Evolutionary conservation across 2,329 filamentous ascomycete genomes (phyloP).

Genomic region (Elsinoe australis): DNA sequence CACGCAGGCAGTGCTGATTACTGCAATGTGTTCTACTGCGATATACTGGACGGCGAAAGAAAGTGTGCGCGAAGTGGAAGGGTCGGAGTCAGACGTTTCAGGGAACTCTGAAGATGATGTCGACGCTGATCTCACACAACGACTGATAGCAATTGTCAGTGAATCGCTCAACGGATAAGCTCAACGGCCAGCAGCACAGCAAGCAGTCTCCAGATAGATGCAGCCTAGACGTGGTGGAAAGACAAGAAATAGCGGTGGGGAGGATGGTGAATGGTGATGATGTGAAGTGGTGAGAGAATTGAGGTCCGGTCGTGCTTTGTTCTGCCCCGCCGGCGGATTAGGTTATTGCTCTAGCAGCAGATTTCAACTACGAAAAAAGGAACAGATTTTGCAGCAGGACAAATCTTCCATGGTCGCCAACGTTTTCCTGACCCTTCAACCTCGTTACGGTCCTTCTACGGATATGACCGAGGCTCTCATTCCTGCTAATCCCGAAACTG

Average conservation of each 20-base stretch:
- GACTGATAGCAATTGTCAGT: neutral
- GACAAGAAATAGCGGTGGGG: neutral
- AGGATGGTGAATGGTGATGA: slow-evolving; percentile 4
- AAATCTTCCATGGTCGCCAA: slow-evolving; percentile 9
- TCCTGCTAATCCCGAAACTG: neutral
- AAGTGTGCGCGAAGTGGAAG: neutral
- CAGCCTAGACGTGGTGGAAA: too few relatives aligned
- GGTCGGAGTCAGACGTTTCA: slow-evolving; percentile 7
- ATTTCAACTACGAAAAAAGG: too few relatives aligned
- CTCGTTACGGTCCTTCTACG: slow-evolving; percentile 3
- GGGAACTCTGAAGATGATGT: neutral
- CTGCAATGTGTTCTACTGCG: too few relatives aligned
- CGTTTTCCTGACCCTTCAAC: neutral
- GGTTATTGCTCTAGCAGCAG: too few relatives aligned
- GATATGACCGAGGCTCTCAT: slow-evolving; percentile 4
- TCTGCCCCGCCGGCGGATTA: slow-evolving; percentile 15
- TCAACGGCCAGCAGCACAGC: too few relatives aligned
- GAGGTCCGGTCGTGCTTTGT: neutral
- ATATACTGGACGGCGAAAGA: too few relatives aligned
- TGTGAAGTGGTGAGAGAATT: neutral
- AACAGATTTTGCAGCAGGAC: slow-evolving; percentile 9
- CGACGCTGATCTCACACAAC: neutral
- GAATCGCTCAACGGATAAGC: too few relatives aligned
- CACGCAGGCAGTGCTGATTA: neutral
- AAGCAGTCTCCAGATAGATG: too few relatives aligned